A percentile compares a stretch with the other conserved stretches of the same genome.
Conservation (phyloP, 108 stramenopile genomes). For the Cyclotella sp. region DNA sequence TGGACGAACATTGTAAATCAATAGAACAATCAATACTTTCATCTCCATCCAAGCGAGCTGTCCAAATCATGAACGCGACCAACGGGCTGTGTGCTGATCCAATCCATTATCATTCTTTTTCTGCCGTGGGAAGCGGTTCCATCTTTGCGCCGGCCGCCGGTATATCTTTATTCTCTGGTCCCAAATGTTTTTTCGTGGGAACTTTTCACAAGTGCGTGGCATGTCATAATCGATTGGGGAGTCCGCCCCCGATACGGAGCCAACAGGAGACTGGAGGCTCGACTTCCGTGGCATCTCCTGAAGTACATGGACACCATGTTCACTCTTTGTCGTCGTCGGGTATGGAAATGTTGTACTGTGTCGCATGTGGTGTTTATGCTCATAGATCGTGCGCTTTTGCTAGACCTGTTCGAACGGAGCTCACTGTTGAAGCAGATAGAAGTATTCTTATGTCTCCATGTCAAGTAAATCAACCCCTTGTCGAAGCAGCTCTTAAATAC, state of each 20-base stretch:
- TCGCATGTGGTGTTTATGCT: constrained; percentile 73
- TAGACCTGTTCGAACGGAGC: not conserved
- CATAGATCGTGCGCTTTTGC: constrained; percentile 77
- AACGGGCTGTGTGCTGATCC: constrained; percentile 56
- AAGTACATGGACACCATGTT: constrained; percentile 6
- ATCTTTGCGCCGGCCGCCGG: constrained; percentile 10
- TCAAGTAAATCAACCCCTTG: constrained; percentile 31
- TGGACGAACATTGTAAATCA: not conserved
- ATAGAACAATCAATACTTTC: not conserved
- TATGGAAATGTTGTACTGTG: constrained; percentile 60
- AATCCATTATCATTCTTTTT: constrained; percentile 74
- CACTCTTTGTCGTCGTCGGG: constrained; percentile 4
- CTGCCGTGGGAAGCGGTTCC: constrained; percentile 24
- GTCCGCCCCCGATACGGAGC: not conserved
- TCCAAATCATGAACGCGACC: constrained; percentile 36
- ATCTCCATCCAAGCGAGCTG: constrained; percentile 40
- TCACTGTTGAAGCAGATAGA: not conserved
- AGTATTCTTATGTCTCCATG: constrained; percentile 11
- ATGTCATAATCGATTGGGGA: constrained; percentile 57
- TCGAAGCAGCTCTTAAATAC: constrained; percentile 17
- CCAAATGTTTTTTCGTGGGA: constrained; percentile 55
- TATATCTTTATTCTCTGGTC: constrained; percentile 26
- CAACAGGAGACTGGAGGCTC: not conserved
- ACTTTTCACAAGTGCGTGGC: constrained; percentile 63
- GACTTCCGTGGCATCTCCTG: not conserved